Percentiles rank a stretch among this genome's conserved stretches.
These are phyloP conservation scores for Lecanosticta acicola DNA, from an alignment of 2,329 filamentous ascomycete genomes.

Conservation along the genomic window DNA sequence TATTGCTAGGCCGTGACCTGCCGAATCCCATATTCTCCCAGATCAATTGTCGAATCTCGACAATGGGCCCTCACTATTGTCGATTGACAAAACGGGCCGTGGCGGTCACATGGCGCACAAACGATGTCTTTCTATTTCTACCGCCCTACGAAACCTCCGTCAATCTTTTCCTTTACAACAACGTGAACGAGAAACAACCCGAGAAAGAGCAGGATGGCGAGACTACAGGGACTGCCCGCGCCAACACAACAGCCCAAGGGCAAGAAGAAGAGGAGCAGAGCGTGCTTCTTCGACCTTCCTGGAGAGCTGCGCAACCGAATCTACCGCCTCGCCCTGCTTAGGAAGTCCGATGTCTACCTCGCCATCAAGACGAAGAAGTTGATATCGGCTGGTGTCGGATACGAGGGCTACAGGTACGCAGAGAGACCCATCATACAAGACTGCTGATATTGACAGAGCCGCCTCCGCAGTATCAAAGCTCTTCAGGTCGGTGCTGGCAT, in stretches of 20 bases:
- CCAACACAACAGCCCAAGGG: neutral
- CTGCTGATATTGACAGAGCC: neutral
- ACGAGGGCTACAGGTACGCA: neutral
- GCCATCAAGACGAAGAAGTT: conserved; percentile 12
- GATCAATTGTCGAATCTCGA: too few species aligned
- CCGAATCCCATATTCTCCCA: too few species aligned
- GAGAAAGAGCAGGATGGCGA: neutral
- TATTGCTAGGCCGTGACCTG: too few species aligned
- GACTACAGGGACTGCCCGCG: neutral
- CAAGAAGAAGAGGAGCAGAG: conserved; percentile 3
- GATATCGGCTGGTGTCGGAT: neutral
- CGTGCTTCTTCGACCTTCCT: conserved; percentile 7
- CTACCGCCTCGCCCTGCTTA: conserved; percentile 21
- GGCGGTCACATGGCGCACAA: too few species aligned
- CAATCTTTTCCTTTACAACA: neutral
- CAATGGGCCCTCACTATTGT: too few species aligned
- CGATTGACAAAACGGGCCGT: too few species aligned
- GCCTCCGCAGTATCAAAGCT: neutral
- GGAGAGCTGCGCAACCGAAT: conserved; percentile 26
- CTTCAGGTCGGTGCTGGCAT: neutral
- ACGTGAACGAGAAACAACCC: too few species aligned
- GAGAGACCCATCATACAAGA: neutral
- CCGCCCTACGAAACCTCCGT: too few species aligned
- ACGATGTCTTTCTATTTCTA: too few species aligned
- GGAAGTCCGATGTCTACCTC: conserved; percentile 3